Evolutionary conservation across 352 stramenopile species (phyloP), one percentile per base, ranked within the genome.

Genomic region (Phytophthora vignae): DNA sequence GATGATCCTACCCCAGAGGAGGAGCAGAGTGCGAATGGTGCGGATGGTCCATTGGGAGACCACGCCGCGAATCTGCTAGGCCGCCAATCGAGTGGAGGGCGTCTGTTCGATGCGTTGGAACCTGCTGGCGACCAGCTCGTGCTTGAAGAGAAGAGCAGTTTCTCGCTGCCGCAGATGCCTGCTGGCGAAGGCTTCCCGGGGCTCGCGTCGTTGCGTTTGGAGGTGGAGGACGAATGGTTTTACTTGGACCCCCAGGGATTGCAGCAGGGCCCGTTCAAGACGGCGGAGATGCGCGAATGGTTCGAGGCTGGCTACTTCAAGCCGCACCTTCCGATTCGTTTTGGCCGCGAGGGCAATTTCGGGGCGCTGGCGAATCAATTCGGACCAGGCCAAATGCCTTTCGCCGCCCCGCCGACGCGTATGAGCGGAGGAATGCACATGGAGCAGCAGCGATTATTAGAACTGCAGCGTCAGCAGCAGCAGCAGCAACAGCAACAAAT

Each of bases 281-380:
- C 84, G 25, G 77, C 76, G 0, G 90, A 96, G 42, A 96, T 96
- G 90, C 90, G 90, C 6, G 90, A 96, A 62, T 96, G 90, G 90
- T 96, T 95, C 49, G 90, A 96, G 64, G 90, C 90, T 3, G 90
- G 90, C 12, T 96, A 96, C 78, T 96, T 96, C 22, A 96, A 96
- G 63, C 90, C 90, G 11, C 88, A 95, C 60, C 66, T 96, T n/a
- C 90, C 90, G 14, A 95, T 96, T 69, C 86, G 84, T 36, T 96
- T 94, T 63, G 87, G 89, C 2, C 79, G 67, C n/a, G 83, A 95
- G 60, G 85, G 87, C 1, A 71, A 70, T 8, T 96, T 96, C 67
- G 85, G 82, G n/a, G 76, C 88, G 17, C 69, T 96, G 11, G 89
- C 86, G 8, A 95, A 81, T 63, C 86, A 95, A 33, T 96, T 96